A percentile compares a stretch with the other conserved stretches of the same genome.
Conservation (phyloP, 495 filamentous ascomycete genomes). For the Podospora conica region DNA sequence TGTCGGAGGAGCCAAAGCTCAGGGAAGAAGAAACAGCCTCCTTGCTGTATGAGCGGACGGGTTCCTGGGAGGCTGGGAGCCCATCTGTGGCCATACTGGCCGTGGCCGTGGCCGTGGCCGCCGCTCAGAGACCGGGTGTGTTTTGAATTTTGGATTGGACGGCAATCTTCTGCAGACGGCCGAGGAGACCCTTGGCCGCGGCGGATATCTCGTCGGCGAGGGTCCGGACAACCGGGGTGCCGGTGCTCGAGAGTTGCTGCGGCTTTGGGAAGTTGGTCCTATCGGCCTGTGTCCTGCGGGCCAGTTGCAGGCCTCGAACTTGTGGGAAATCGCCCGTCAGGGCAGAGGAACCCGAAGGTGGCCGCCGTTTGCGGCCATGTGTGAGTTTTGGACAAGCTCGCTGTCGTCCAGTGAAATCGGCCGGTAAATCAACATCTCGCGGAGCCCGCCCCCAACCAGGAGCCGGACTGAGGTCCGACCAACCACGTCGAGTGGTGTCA, state of each 20-base stretch:
- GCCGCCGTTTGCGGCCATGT: conserved; percentile 10
- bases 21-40: neutral
- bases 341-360: neutral
- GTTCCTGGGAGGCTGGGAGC: neutral
- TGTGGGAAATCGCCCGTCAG: conserved; percentile 9
- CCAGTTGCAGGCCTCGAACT: neutral
- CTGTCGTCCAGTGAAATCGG: conserved; percentile 21
- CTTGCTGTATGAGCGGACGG: neutral
- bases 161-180: neutral
- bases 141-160: neutral
- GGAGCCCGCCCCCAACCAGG: conserved; percentile 17
- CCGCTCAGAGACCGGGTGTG: neutral
- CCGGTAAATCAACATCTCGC: conserved; percentile 4
- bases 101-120: neutral
- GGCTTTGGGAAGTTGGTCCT: neutral
- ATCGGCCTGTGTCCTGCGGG: neutral
- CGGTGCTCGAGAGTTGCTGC: neutral
- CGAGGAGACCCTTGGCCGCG: neutral
- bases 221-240: neutral
- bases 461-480: conserved; percentile 13
- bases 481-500: conserved; percentile 16
- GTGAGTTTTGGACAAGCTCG: conserved; percentile 19
- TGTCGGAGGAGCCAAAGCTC: neutral
- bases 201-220: neutral
- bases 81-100: neutral